Conservation (phyloP, 495 filamentous ascomycete species). For the Lasiosphaeria ovina region DNA sequence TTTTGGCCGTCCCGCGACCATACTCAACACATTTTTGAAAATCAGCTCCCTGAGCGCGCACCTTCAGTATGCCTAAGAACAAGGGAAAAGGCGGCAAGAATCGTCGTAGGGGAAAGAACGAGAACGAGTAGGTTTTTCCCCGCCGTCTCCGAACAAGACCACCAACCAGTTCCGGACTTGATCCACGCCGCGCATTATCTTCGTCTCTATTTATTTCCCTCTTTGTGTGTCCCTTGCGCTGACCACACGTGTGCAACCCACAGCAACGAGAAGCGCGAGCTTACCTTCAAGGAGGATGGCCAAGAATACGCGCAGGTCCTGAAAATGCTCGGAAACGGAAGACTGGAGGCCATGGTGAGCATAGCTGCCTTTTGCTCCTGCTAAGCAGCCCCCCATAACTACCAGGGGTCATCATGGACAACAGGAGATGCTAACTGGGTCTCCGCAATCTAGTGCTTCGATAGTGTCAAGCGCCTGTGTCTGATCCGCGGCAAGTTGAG, state of each 20-base stretch:
- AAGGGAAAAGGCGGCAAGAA: constrained; percentile 90
- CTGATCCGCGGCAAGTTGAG: constrained; percentile 93
- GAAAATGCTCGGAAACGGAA: constrained; percentile 98
- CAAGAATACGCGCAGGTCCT: constrained; percentile 99
- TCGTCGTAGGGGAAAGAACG: constrained; percentile 97
- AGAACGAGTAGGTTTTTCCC: constrained; percentile 61
- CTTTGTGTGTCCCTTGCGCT: neutral
- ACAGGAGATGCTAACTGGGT: neutral
- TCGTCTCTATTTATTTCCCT: too few species aligned
- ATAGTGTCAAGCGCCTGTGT: constrained; percentile 81
- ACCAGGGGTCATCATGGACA: neutral
- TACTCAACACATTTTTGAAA: neutral
- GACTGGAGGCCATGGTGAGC: constrained; percentile 69
- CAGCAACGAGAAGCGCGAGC: constrained; percentile 98
- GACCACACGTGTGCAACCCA: constrained; percentile 1
- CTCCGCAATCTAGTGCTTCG: constrained; percentile 71
- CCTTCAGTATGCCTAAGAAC: constrained; percentile 32
- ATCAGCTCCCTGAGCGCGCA: neutral
- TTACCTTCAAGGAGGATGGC: constrained; percentile 96
- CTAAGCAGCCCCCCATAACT: too few species aligned
- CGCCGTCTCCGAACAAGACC: neutral
- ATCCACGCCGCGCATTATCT: too few species aligned
- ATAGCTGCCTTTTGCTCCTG: neutral
- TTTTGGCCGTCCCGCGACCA: neutral
- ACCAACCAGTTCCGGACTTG: neutral